These are phyloP conservation scores for Pyrrhoderma noxium DNA, from an alignment of 1,284 basidiomycete species.

Conservation along the genomic window DNA sequence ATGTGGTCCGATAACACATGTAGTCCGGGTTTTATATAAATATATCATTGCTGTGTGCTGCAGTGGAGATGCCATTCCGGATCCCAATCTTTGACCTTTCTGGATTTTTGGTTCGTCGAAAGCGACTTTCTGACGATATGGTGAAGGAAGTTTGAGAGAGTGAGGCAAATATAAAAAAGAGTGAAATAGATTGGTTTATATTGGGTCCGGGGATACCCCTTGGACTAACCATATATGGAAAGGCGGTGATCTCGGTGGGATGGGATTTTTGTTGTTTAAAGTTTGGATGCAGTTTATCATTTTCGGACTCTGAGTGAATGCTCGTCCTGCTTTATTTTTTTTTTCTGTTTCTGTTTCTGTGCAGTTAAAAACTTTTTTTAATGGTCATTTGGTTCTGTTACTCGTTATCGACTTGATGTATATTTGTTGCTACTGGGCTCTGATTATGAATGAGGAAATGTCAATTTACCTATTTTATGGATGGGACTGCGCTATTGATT, in stretches of 20 bases:
- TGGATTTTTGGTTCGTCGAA: not conserved
- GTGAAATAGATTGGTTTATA: not conserved
- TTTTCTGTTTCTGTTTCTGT: too few species aligned
- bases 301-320: too few species aligned
- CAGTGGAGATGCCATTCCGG: constrained; percentile 19
- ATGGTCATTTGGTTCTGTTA: too few species aligned
- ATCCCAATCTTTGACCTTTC: constrained; percentile 21
- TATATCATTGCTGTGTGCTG: constrained; percentile 18
- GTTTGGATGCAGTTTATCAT: too few species aligned
- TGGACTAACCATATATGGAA: not conserved
- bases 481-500: too few species aligned
- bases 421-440: too few species aligned
- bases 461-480: too few species aligned
- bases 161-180: not conserved
- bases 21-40: constrained; percentile 20
- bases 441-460: too few species aligned
- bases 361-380: too few species aligned
- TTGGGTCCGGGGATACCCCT: not conserved
- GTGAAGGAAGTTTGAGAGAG: not conserved
- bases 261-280: not conserved
- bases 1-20: not conserved
- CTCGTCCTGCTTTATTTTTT: too few species aligned
- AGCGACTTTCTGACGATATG: not conserved
- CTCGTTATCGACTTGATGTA: too few species aligned
- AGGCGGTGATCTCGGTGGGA: not conserved